These are phyloP conservation scores for Metarhizium album DNA, from an alignment of 2,329 filamentous ascomycete genomes.

Conservation along the genomic window DNA sequence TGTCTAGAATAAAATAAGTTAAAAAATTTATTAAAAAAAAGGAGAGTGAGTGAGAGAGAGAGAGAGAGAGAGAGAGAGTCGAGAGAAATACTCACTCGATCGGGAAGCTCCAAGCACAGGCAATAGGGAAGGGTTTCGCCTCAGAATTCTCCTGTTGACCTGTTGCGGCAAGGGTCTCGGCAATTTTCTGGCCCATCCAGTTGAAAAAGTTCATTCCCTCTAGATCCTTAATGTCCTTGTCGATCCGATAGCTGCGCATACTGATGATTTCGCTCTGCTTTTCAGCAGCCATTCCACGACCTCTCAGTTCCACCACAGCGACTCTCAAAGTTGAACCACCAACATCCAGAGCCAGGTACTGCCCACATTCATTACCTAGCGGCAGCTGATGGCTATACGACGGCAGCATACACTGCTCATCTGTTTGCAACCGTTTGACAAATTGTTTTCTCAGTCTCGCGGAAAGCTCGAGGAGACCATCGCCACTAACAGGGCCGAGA, in stretches of 20 bases:
- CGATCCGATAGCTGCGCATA: slow-evolving; percentile 46
- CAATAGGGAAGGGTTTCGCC: slow-evolving; percentile 42
- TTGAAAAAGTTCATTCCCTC: slow-evolving; percentile 52
- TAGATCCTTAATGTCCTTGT: slow-evolving; percentile 41
- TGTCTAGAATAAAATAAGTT: slow-evolving; percentile 35
- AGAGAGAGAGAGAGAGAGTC: too few species aligned
- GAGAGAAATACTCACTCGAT: slow-evolving; percentile 52
- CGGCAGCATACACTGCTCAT: slow-evolving; percentile 51
- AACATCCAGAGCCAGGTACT: slow-evolving; percentile 55
- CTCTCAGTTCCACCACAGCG: slow-evolving; percentile 49
- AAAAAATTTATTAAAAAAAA: too few species aligned
- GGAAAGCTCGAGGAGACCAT: slow-evolving; percentile 36
- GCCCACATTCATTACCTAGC: slow-evolving; percentile 46
- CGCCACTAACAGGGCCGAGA: slow-evolving; percentile 34
- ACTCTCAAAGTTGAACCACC: slow-evolving; percentile 58
- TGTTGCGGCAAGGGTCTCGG: slow-evolving; percentile 41
- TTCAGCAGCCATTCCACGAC: slow-evolving; percentile 26
- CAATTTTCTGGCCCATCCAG: slow-evolving; percentile 55
- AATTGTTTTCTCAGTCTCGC: slow-evolving; percentile 44
- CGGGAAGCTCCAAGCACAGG: slow-evolving; percentile 59
- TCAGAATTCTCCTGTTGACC: slow-evolving; percentile 24
- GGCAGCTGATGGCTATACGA: slow-evolving; percentile 56
- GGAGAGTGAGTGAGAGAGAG: too few species aligned
- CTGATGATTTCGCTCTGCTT: slow-evolving; percentile 41
- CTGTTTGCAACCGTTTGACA: slow-evolving; percentile 37